Evolutionary conservation across 768 basidiomycete genomes (phyloP), one percentile per base, ranked within the genome.

Genomic region (Kwoniella heveanensis): DNA sequence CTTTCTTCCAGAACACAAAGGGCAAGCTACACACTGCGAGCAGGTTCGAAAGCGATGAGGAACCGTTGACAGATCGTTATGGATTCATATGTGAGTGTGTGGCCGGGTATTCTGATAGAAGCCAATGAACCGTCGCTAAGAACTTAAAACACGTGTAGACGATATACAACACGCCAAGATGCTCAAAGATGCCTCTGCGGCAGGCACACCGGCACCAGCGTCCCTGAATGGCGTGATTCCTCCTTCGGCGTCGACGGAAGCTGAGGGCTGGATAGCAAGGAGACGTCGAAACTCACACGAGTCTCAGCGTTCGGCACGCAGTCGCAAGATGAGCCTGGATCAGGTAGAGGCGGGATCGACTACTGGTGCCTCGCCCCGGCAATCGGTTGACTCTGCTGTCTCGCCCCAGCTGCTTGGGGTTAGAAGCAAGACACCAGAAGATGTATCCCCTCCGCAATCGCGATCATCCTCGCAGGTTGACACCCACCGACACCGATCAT

Each of bases 41-140:
- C 29, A 47, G 74, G 48, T 79, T 78, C 56, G 66, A 76, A 13
- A 65, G 68, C 13, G 64, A 52, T 13, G 74, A 76, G 5, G 62
- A 66, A 24, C 77, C 78, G 13, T 60, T 78, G 48, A 78, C 77
- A 1, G 78, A 79, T 55, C 65, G 77, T 29, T 79, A 77, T 59
- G 78, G 78, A 2, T 79, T 79, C 54, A 78, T 79, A 22, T 79
- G 76, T 74, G 66, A 69, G 74, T 66, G 39, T 30, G 15, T 54
- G 30, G 15, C 30, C n/a, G n/a, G n/a, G n/a, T n/a, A n/a, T n/a
- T n/a, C n/a, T n/a, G n/a, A n/a, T n/a, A n/a, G n/a, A n/a, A n/a
- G n/a, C n/a, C n/a, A n/a, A n/a, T n/a, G n/a, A n/a, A n/a, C n/a
- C n/a, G n/a, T n/a, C n/a, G n/a, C n/a, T n/a, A n/a, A n/a, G n/a